These are phyloP conservation scores for Pichia sp. DNA, from an alignment of 1,139 yeast genomes.

Conservation along the genomic window DNA sequence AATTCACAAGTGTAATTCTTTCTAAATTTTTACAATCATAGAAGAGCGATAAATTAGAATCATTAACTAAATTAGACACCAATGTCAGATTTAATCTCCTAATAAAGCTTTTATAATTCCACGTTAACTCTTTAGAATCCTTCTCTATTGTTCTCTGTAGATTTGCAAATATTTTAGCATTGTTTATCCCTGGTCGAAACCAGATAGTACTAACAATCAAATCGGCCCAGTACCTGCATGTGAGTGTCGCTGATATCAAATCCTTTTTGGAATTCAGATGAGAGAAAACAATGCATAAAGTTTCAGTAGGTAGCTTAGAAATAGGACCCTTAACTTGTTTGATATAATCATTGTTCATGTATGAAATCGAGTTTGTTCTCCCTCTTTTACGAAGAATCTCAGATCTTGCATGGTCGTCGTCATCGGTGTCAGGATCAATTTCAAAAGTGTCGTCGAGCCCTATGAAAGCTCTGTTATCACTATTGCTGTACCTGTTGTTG, in stretches of 20 bases:
- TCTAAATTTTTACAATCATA: slow-evolving; percentile 71
- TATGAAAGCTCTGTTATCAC: slow-evolving; percentile 1
- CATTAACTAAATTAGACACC: slow-evolving; percentile 62
- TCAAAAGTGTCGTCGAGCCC: slow-evolving; percentile 18
- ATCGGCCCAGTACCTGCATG: slow-evolving; percentile 77
- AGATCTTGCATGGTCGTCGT: slow-evolving; percentile 26
- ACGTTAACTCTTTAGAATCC: slow-evolving; percentile 44
- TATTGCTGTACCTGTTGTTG: not conserved
- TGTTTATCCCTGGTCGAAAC: slow-evolving; percentile 80
- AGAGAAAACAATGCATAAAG: slow-evolving; percentile 62
- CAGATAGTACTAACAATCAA: slow-evolving; percentile 75
- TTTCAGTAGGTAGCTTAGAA: slow-evolving; percentile 66
- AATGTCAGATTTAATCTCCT: slow-evolving; percentile 76
- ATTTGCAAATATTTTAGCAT: slow-evolving; percentile 39
- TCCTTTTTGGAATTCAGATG: slow-evolving; percentile 58
- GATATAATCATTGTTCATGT: slow-evolving; percentile 5
- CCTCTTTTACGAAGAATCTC: slow-evolving; percentile 23
- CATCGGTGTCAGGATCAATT: slow-evolving; percentile 27
- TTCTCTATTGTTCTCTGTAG: slow-evolving; percentile 49
- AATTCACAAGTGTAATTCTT: slow-evolving; percentile 76
- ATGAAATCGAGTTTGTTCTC: slow-evolving; percentile 19
- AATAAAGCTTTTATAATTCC: slow-evolving; percentile 69
- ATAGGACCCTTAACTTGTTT: slow-evolving; percentile 18
- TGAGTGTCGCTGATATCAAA: slow-evolving; percentile 60
- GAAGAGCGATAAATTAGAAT: slow-evolving; percentile 48